Percentiles rank a stretch among this genome's conserved stretches.
Conservation (phyloP, 2,329 filamentous ascomycete genomes). For the Talaromyces sp. region DNA sequence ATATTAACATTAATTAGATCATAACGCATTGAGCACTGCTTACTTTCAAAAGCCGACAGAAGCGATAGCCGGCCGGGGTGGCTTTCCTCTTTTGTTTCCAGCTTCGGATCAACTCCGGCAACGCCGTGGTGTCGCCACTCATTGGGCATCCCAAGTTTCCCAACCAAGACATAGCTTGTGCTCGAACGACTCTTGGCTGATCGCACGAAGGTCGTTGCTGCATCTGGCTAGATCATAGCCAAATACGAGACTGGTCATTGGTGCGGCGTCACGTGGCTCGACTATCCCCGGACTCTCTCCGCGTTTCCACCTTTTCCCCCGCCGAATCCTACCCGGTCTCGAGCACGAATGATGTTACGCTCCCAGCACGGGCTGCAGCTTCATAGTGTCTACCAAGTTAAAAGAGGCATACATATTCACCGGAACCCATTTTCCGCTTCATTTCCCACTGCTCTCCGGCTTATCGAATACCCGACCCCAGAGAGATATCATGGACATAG, state of each 20-base stretch:
- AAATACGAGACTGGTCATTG: not conserved
- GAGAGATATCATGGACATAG: not conserved
- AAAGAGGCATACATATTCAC: not conserved
- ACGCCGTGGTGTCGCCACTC: not conserved
- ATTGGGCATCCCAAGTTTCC: no score
- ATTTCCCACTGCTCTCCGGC: not conserved
- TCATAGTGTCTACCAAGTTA: not conserved
- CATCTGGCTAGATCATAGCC: not conserved
- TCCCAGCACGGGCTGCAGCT: not conserved
- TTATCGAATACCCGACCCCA: not conserved
- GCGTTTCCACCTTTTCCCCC: not conserved
- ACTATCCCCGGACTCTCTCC: not conserved
- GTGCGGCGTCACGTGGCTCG: not conserved
- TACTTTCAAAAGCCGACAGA: not conserved
- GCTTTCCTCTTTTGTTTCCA: not conserved
- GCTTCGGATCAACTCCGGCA: not conserved
- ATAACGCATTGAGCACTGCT: not conserved
- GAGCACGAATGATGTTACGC: not conserved
- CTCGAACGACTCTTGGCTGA: not conserved
- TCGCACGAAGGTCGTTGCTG: not conserved
- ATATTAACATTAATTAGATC: not conserved
- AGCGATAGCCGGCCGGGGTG: not conserved
- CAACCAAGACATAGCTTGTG: no score
- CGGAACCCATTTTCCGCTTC: not conserved
- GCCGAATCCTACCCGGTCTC: not conserved